Conservation (phyloP, 148 eudicot genomes). For the Camellia japonica region DNA sequence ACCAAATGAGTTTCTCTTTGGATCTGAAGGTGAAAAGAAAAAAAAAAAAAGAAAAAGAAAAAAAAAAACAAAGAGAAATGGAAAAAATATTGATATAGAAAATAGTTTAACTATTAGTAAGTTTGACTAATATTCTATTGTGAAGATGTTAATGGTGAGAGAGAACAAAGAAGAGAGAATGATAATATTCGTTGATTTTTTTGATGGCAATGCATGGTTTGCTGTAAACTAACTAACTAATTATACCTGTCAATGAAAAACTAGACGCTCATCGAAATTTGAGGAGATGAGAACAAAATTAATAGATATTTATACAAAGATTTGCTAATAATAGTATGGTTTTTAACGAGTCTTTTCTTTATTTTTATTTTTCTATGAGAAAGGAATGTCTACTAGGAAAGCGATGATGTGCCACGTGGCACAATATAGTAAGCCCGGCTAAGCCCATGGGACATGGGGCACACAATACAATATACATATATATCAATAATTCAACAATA, state of each 20-base stretch:
- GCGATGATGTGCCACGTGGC: not conserved
- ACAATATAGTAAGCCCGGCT: not conserved
- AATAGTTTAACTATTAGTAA: not conserved
- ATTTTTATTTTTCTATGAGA: too few relatives aligned
- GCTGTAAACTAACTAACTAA: constrained; percentile 20
- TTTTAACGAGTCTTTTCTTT: not conserved
- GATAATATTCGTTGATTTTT: constrained; percentile 20
- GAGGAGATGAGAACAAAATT: constrained; percentile 16
- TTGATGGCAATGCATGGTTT: constrained; percentile 32
- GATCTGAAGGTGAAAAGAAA: constrained; percentile 24
- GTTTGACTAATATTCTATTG: not conserved
- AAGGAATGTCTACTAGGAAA: not conserved
- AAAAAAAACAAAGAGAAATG: too few relatives aligned
- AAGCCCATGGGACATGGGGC: too few relatives aligned
- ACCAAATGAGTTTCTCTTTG: constrained; percentile 3
- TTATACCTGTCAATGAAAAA: constrained; percentile 20
- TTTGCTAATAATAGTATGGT: constrained; percentile 2
- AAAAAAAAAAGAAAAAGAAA: not conserved
- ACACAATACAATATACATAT: too few relatives aligned
- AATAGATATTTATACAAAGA: not conserved
- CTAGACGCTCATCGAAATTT: constrained; percentile 35
- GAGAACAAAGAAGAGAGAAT: not conserved
- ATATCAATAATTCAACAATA: too few relatives aligned
- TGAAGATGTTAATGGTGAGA: not conserved
- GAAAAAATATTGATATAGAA: not conserved